Base-by-base conservation (phyloP, 1,139 yeast genomes). In the Hyphopichia fennica region DNA sequence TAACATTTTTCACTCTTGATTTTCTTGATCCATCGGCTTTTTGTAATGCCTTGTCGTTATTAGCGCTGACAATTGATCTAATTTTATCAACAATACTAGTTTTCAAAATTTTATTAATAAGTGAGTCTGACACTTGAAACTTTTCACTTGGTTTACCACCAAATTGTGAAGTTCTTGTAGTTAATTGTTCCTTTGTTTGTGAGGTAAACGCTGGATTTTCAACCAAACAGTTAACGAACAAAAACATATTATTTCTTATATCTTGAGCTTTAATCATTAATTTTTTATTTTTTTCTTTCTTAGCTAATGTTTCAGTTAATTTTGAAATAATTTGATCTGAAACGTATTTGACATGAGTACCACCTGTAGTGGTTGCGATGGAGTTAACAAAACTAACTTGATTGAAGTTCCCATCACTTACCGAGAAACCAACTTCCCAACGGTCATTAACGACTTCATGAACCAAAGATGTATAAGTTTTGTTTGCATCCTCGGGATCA, bases 161-260 rank as follows among this genome's bases (percentile, higher is more conserved):
- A 68, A 93, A 95, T 50, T 91, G 95, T 30, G 87, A 75, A 0
- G 82, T 82, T 58, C 93, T 85, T 1, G 98, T 89, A 13, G 97
- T 91, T 54, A 95, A 72, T 60, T 91, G 96, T 61, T 95, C 99
- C 58, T 95, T 95, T 0, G 99, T 95, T 68, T 95, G 99, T 0
- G 99, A 91, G 0, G 97, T 91, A 59, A 95, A 95, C 0, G 98
- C 96, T 0, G 99, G 99, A 54, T 95, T 95, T 60, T 90, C 97
- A 63, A 95, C 82, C 52, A 91, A 74, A 75, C 97, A 90, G 62
- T 95, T 95, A 50, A 95, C 75, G 56, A 95, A 95, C 34, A 95
- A 60, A 57, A 93, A 93, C 84, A 93, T 87, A 63, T 90, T 87
- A 62, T 86, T 90, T 59, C 85, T 82, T 45, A 95, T 87, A 66